A percentile compares a stretch with the other conserved stretches of the same genome.
phyloP scores from a whole-genome alignment of 108 stramenopile species.

The Nitzschia palea region DNA sequence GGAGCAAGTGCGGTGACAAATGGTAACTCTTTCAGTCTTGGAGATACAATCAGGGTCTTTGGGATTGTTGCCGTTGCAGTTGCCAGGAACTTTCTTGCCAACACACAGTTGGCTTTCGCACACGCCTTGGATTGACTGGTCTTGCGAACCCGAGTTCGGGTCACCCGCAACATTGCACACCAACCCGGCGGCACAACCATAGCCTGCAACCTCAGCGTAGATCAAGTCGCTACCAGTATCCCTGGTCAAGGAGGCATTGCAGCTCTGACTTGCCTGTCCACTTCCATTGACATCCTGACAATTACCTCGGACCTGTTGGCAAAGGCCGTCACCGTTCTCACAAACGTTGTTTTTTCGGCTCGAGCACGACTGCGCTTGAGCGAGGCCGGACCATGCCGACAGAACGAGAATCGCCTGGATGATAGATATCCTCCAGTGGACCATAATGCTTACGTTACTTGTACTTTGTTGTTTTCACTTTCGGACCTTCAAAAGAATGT shows the following conservation, averaged over 20 bases:
- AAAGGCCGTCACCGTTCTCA: background rate
- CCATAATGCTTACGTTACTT: too few species aligned
- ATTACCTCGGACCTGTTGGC: background rate
- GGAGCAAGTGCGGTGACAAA: conserved; percentile 1
- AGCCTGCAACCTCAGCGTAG: background rate
- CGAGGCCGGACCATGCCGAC: too few species aligned
- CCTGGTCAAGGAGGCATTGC: background rate
- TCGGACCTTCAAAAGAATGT: too few species aligned
- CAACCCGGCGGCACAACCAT: background rate
- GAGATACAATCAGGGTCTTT: conserved; percentile 2
- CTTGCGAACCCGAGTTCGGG: background rate
- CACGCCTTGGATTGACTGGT: background rate
- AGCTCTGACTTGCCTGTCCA: background rate
- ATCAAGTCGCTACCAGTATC: background rate
- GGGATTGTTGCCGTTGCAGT: conserved; percentile 6
- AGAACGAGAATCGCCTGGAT: too few species aligned
- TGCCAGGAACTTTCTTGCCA: background rate
- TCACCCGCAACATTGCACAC: background rate
- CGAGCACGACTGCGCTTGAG: too few species aligned
- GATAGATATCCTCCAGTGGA: too few species aligned
- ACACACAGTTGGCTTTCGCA: background rate
- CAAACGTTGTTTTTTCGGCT: background rate
- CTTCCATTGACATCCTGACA: background rate
- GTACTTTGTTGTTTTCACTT: too few species aligned
- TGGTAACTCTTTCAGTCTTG: background rate